phyloP scores from a whole-genome alignment of 345 rosid species.

The Citrus inodora region DNA sequence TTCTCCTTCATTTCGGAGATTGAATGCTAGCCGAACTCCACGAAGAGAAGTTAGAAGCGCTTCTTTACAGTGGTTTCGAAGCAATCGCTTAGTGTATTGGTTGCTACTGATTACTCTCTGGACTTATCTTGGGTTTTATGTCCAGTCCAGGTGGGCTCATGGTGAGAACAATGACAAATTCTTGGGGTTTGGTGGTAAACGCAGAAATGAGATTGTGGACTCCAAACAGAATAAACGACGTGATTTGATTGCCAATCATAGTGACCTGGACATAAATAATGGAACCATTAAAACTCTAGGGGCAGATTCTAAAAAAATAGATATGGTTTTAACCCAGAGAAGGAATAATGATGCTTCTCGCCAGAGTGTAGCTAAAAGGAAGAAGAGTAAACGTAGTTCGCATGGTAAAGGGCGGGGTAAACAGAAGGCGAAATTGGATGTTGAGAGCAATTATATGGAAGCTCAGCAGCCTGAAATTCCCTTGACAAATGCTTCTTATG shows the following conservation, averaged over 20 bases:
- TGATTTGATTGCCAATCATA: slow-evolving; percentile 54
- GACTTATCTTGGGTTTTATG: slow-evolving; percentile 92
- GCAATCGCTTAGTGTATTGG: slow-evolving; percentile 79
- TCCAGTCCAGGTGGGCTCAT: slow-evolving; percentile 98
- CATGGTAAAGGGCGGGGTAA: slow-evolving; percentile 42
- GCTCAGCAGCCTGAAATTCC: slow-evolving; percentile 63
- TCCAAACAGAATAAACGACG: slow-evolving; percentile 33
- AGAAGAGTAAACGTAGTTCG: slow-evolving; percentile 48
- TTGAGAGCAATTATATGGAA: slow-evolving; percentile 38
- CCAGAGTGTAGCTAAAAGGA: slow-evolving; percentile 34
- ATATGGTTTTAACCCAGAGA: slow-evolving; percentile 54
- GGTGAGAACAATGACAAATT: slow-evolving; percentile 68
- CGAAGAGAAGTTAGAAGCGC: slow-evolving; percentile 67
- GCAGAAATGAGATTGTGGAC: slow-evolving; percentile 26
- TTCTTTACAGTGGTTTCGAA: slow-evolving; percentile 70
- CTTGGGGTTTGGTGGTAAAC: slow-evolving; percentile 62
- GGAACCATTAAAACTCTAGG: slow-evolving; percentile 31
- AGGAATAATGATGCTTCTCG: slow-evolving; percentile 30
- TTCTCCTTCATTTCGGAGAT: slow-evolving; percentile 64
- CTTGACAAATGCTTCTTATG: slow-evolving; percentile 58
- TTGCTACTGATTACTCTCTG: slow-evolving; percentile 92
- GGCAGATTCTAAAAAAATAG: slow-evolving; percentile 39
- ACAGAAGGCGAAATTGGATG: slow-evolving; percentile 34
- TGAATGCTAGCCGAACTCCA: slow-evolving; percentile 74
- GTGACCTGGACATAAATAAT: slow-evolving; percentile 37